Evolutionary conservation across 2,329 filamentous ascomycete genomes (phyloP).

Genomic region (Didymella lethalis): DNA sequence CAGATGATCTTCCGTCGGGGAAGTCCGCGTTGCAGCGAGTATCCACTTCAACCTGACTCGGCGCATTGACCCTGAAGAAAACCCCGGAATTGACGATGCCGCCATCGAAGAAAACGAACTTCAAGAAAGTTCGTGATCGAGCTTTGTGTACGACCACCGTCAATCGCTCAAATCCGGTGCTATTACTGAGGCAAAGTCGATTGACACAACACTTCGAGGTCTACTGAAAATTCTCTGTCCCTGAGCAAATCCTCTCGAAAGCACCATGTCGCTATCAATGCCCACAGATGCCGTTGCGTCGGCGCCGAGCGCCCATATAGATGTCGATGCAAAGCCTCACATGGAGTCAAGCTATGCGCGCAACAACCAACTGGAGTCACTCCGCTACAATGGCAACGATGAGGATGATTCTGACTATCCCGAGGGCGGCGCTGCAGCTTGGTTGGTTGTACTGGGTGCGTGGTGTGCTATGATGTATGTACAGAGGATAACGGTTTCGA

Average conservation of each 20-base stretch:
- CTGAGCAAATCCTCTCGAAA: not conserved
- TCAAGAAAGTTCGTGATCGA: not conserved
- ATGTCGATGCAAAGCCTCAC: not conserved
- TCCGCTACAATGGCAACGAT: slow-evolving; percentile 7
- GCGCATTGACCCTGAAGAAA: slow-evolving; percentile 14
- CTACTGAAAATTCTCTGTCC: not conserved
- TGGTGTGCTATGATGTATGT: slow-evolving; percentile 50
- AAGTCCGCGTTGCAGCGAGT: slow-evolving; percentile 19
- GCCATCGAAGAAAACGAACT: slow-evolving; percentile 13
- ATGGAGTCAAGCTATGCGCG: not conserved
- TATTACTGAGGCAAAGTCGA: not conserved
- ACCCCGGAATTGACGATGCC: slow-evolving; percentile 10
- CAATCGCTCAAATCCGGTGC: not conserved
- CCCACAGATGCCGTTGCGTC: not conserved
- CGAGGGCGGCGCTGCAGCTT: slow-evolving; percentile 54
- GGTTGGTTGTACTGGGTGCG: slow-evolving; percentile 55
- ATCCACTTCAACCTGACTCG: slow-evolving; percentile 17
- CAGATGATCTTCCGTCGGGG: slow-evolving; percentile 12
- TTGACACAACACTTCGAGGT: not conserved
- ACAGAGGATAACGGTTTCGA: no score
- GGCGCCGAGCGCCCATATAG: not conserved
- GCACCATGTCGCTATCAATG: slow-evolving; percentile 14
- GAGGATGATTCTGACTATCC: slow-evolving; percentile 34
- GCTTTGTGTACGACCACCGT: not conserved
- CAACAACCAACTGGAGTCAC: slow-evolving; percentile 8